Evolutionary conservation across 2,329 filamentous ascomycete species (phyloP), one percentile per base, ranked within the genome.

Genomic region (Epicoccum nigrum): DNA sequence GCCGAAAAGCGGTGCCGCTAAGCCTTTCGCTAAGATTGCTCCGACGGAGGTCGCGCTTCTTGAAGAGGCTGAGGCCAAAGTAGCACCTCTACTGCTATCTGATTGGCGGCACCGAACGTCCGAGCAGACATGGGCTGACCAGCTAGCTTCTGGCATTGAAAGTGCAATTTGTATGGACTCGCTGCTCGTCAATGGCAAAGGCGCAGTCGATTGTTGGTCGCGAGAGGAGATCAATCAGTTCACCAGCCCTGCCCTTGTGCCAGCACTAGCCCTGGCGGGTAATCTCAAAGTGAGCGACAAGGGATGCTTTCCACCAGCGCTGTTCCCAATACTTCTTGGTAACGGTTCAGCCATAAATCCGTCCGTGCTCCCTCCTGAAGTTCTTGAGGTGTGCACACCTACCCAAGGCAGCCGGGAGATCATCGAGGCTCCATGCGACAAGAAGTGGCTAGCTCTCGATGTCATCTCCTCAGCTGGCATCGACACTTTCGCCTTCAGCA

Each of bases 111-210:
- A 83, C 51, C 71, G 81, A 8, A 81, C 80, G 0, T 85, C 83
- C 0, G 65, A 75, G 3, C 69, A 81, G 32, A 74, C 75, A 30
- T 76, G 70, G 71, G 72, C 79, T 4, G 73, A 81, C 13, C 75
- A 79, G 2, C 27, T 74, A 0, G 73, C 68, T 0, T 71, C 80
- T 1, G 75, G 76, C 4, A 69, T 83, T 7, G 81, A 83, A 46
- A 75, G 76, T 17, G 74, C 77, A 0, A 44, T 63, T 11, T 87
- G 85, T 71, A 82, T 83, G 55, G 84, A 86, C 60, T 79, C 83
- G 0, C 72, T 88, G 12, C 69, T 87, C 9, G 75, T 87, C 42
- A 87, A 88, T 51, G 85, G 85, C 19, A 83, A 84, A 57, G 84
- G 84, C 3, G 74, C 75, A 1, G 79, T 83, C 0, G 70, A 79